phyloP scores from a whole-genome alignment of 345 rosid genomes.

The Raphanus raphanistrum region DNA sequence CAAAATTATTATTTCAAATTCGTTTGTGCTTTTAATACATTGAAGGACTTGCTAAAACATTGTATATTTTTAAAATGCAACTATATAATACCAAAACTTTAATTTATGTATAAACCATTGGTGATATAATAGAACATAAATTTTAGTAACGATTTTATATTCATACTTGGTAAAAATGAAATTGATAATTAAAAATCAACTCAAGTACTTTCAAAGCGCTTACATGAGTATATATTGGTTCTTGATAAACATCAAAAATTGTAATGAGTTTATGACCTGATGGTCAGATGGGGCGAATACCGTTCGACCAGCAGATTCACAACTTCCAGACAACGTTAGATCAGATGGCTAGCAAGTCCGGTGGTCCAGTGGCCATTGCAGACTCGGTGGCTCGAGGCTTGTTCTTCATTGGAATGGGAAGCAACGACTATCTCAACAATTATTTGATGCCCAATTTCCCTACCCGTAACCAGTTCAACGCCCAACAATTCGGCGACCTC shows the following conservation, averaged over 20 bases:
- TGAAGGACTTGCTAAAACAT: background rate
- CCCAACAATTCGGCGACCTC: conserved; percentile 68
- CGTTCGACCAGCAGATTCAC: conserved; percentile 75
- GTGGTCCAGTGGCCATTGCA: conserved; percentile 62
- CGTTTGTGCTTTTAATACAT: background rate
- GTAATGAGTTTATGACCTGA: background rate
- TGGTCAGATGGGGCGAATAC: conserved; percentile 83
- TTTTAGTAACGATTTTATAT: background rate
- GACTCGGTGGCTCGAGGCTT: conserved; percentile 55
- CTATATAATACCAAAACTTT: too few relatives aligned
- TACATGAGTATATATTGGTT: background rate
- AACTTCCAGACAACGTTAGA: conserved; percentile 77
- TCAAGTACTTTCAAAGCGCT: background rate
- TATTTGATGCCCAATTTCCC: conserved; percentile 94
- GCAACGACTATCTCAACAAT: conserved; percentile 94
- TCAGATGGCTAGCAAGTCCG: conserved; percentile 61
- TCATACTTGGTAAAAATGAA: background rate
- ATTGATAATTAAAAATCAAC: background rate
- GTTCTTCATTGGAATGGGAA: conserved; percentile 94
- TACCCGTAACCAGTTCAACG: conserved; percentile 66
- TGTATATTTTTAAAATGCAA: background rate
- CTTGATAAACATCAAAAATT: background rate
- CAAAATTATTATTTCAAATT: background rate
- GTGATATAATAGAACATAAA: background rate
- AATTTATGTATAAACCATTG: background rate